A percentile compares a stretch with the other conserved stretches of the same genome.
These are phyloP conservation scores for Entomortierella lignicola DNA, from an alignment of 192 early-diverging fungal species.

Conservation along the genomic window DNA sequence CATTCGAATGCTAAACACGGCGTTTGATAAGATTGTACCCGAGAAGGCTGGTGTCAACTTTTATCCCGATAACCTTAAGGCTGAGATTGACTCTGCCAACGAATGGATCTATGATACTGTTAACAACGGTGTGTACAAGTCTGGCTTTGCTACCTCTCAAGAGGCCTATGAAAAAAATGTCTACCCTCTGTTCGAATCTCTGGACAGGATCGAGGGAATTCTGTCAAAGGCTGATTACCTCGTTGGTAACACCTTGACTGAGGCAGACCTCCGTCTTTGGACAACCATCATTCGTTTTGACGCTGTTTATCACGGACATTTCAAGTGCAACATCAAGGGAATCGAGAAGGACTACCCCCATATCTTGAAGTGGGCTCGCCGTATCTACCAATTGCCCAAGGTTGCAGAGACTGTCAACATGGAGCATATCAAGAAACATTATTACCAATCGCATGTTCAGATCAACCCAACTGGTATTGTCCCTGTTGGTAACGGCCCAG, in stretches of 20 bases:
- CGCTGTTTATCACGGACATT: constrained; percentile 93
- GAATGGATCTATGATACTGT: constrained; percentile 93
- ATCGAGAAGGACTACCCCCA: constrained; percentile 91
- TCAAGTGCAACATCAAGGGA: constrained; percentile 92
- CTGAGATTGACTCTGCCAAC: constrained; percentile 89
- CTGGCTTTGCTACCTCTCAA: constrained; percentile 92
- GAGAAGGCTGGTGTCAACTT: constrained; percentile 74
- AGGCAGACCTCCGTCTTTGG: constrained; percentile 94
- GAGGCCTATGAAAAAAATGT: constrained; percentile 85
- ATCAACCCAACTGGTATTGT: constrained; percentile 93
- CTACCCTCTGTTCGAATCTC: constrained; percentile 75
- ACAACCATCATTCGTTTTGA: constrained; percentile 97
- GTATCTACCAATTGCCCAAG: constrained; percentile 84
- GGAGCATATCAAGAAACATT: constrained; percentile 96
- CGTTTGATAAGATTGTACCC: constrained; percentile 81
- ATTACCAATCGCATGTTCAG: constrained; percentile 89
- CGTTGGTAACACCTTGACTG: constrained; percentile 84
- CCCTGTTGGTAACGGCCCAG: constrained; percentile 78
- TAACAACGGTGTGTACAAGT: constrained; percentile 97
- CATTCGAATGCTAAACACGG: constrained; percentile 93
- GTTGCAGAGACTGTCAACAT: constrained; percentile 90
- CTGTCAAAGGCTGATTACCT: constrained; percentile 80
- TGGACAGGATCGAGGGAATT: constrained; percentile 87
- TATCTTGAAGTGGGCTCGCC: constrained; percentile 85
- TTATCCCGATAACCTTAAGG: constrained; percentile 82